Evolutionary conservation across 768 basidiomycete species (phyloP), one percentile per base, ranked within the genome.

Genomic region (Trametes maxima): DNA sequence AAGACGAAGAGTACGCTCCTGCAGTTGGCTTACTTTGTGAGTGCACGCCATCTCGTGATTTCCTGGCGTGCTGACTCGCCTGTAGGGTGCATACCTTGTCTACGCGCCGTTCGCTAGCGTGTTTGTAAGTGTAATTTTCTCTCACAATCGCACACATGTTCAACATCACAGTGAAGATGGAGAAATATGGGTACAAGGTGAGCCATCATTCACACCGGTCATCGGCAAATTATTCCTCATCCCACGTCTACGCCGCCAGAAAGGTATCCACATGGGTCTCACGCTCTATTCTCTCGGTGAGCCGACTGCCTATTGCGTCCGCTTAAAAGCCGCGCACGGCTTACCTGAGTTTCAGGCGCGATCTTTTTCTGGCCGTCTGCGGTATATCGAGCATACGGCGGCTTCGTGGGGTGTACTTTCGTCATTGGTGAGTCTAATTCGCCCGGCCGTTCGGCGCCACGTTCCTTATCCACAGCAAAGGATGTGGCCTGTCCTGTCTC

Each of bases 291-390:
- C 85, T 13, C 74, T 84, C 33, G 83, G 82, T 80, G 67, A 43
- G 73, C 61, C 22, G 43, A 42, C 51, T 37, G 37, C 60, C 65
- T 54, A 52, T 28, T n/a, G 64, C 28, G 64, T 69, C 63, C 66
- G 68, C 65, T 60, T 68, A 68, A 65, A 33, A 17, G 54, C 64
- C 70, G 17, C 53, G 22, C 40, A 44, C 48, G 45, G 46, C 39
- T 54, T 46, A 59, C 48, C 36, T 39, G 33, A 12, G 19, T 33
- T 43, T 73, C 75, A 58, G 89, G 90, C 50, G 89, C 89, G 22
- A 79, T 91, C 63, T 85, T 89, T 72, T 91, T 90, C 78, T 90
- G 89, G 89, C 87, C 88, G 17, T 87, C 85, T 43, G 88, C 89
- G 39, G 84, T 80, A 66, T 90, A 79, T 69, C 76, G 77, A 54